Evolutionary conservation across 192 early-diverging fungal species (phyloP), one percentile per base, ranked within the genome.

Genomic region (Funneliformis geosporum): DNA sequence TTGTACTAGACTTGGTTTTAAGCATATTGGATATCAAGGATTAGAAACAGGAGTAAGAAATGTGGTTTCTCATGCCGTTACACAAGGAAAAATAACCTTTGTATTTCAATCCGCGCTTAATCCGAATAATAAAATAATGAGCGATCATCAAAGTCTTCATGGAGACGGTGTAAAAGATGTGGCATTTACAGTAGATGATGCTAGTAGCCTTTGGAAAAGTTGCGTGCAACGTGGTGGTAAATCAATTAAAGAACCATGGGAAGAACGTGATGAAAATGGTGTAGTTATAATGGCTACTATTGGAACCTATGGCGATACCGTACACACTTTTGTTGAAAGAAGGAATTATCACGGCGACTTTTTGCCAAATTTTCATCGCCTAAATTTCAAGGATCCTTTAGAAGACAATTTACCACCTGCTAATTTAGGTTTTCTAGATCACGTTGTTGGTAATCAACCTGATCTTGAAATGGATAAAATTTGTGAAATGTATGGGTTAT

Each of bases 161-260:
- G 97, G 97, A 83, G 97, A 99, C 80, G 96, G 93, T 75, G 95
- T 97, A 80, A 95, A 95, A 85, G 95, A 99, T 87, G 93, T 99
- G 44, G 96, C 96, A 23, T 98, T 98, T 82, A 90, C 92, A 16
- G 96, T 98, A 18, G 93, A 95, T 82, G 89, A 98, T 79, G 90
- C 86, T 67, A 87, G 91, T 62, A 89, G 90, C 79, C 91, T 96
- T 83, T 98, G 91, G 86, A 76, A 84, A 71, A 86, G 91, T 79
- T 96, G 96, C 11, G 90, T 99, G 14, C 87, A 88, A 64, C 90
- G 94, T 78, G 98, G 98, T 72, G 98, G 97, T 60, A 90, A 84
- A 79, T 88, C 92, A 12, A 87, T 98, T 59, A 87, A 86, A 23
- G 91, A 89, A 46, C 96, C 98, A 8, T 90, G 91, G 84, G 95